These are phyloP conservation scores for Coniferiporia sulphurascens DNA, from an alignment of 1,284 basidiomycete species.

Conservation along the genomic window DNA sequence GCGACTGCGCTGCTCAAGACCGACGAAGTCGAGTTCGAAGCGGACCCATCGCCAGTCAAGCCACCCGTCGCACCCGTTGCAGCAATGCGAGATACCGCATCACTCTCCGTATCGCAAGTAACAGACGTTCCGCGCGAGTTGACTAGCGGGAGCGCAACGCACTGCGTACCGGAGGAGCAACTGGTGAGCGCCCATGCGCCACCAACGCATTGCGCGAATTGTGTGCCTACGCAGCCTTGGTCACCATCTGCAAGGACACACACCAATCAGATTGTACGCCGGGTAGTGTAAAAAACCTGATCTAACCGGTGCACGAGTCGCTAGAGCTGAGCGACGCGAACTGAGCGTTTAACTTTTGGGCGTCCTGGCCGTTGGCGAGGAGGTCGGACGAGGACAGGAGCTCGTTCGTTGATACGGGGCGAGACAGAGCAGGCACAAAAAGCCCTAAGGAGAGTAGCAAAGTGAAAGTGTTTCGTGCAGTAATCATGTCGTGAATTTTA, in stretches of 20 bases:
- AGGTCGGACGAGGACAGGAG: constrained; percentile 6
- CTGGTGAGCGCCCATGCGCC: constrained; percentile 19
- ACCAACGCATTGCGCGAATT: constrained; percentile 24
- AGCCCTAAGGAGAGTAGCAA: neutral
- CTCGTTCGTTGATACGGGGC: neutral
- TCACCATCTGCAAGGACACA: constrained; percentile 17
- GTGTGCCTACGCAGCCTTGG: constrained; percentile 21
- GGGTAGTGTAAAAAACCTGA: neutral
- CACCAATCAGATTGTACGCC: neutral
- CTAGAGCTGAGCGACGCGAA: constrained; percentile 31
- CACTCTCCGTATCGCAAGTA: constrained; percentile 21
- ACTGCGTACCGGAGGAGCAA: constrained; percentile 21
- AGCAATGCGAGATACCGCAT: constrained; percentile 21
- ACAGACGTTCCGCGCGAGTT: constrained; percentile 24
- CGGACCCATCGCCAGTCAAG: constrained; percentile 8
- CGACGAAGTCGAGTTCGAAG: neutral
- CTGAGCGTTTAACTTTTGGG: constrained; percentile 36
- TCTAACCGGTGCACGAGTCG: constrained; percentile 37
- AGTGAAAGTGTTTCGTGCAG: neutral
- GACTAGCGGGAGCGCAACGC: constrained; percentile 26
- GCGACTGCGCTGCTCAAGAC: neutral
- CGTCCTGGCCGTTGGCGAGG: constrained; percentile 32
- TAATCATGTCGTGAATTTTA: neutral
- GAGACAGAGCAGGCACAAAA: neutral
- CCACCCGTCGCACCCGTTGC: constrained; percentile 20